These are phyloP conservation scores for Westerdykella ornata DNA, from an alignment of 2,329 filamentous ascomycete species.

Conservation along the genomic window DNA sequence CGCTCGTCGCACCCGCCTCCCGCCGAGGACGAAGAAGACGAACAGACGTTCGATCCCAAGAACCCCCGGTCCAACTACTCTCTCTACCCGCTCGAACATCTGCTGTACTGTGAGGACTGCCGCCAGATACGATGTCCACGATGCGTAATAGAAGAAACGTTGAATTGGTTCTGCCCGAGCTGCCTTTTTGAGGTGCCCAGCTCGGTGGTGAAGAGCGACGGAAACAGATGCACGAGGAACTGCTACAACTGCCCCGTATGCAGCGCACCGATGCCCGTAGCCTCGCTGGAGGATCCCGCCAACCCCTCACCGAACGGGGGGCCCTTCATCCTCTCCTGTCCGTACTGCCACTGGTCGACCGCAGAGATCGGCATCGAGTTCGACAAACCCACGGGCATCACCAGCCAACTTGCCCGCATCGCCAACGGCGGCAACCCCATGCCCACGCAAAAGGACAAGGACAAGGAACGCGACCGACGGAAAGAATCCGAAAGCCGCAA, in stretches of 20 bases:
- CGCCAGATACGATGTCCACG: slow-evolving; percentile 90
- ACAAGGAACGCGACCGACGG: slow-evolving; percentile 36
- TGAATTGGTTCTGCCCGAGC: slow-evolving; percentile 90
- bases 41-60: slow-evolving; percentile 77
- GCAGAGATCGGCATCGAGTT: slow-evolving; percentile 85
- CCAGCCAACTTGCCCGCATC: slow-evolving; percentile 67
- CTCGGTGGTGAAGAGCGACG: slow-evolving; percentile 85
- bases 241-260: slow-evolving; percentile 95
- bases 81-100: slow-evolving; percentile 84
- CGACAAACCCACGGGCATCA: slow-evolving; percentile 80
- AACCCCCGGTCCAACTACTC: slow-evolving; percentile 82
- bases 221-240: slow-evolving; percentile 90
- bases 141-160: slow-evolving; percentile 87
- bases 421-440: slow-evolving; percentile 45
- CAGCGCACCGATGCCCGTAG: slow-evolving; percentile 69
- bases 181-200: slow-evolving; percentile 95
- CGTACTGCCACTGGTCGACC: slow-evolving; percentile 89
- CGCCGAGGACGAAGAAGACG: slow-evolving; percentile 57
- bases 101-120: slow-evolving; percentile 96
- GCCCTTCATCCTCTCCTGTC: slow-evolving; percentile 75
- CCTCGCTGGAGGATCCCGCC: slow-evolving; percentile 54
- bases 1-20: slow-evolving; percentile 30
- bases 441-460: slow-evolving; percentile 36
- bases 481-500: slow-evolving; percentile 24
- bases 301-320: slow-evolving; percentile 36